Conservation (phyloP, 306 rosid genomes). For the Dryas drummondii region DNA sequence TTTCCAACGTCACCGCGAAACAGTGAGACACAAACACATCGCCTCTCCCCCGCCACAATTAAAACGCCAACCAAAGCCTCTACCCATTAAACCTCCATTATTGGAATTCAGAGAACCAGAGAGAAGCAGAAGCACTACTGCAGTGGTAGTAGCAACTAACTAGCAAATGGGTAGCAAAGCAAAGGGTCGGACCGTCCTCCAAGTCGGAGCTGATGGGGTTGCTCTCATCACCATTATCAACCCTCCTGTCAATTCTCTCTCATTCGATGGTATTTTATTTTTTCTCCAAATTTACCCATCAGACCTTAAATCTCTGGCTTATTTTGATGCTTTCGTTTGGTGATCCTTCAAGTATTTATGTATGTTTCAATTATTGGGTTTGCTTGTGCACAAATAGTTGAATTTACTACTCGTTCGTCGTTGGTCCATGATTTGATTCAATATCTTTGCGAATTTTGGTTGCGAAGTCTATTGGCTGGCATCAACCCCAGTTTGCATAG, state of each 20-base stretch:
- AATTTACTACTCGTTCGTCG: not conserved
- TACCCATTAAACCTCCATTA: not conserved
- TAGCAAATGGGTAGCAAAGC: constrained; percentile 48
- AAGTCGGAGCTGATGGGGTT: constrained; percentile 88
- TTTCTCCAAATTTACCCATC: not conserved
- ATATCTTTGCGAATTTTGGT: not conserved
- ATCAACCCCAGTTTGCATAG: not conserved
- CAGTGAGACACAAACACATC: constrained; percentile 20
- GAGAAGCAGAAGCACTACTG: not conserved
- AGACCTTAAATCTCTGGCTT: not conserved
- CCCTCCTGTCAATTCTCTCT: constrained; percentile 97
- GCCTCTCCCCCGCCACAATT: not conserved
- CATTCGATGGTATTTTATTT: constrained; percentile 64
- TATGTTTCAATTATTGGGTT: not conserved
- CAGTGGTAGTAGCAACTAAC: not conserved
- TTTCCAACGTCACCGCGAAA: constrained; percentile 9
- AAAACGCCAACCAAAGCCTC: constrained; percentile 7
- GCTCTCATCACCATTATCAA: constrained; percentile 86
- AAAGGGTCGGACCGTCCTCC: constrained; percentile 60
- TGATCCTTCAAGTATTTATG: not conserved
- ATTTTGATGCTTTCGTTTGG: too few relatives aligned
- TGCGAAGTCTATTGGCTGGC: not conserved
- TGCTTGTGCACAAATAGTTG: not conserved
- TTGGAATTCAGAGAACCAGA: not conserved
- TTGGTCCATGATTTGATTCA: not conserved